Base-by-base conservation (phyloP, 2,329 filamentous ascomycete species). In the Alternaria solani region DNA sequence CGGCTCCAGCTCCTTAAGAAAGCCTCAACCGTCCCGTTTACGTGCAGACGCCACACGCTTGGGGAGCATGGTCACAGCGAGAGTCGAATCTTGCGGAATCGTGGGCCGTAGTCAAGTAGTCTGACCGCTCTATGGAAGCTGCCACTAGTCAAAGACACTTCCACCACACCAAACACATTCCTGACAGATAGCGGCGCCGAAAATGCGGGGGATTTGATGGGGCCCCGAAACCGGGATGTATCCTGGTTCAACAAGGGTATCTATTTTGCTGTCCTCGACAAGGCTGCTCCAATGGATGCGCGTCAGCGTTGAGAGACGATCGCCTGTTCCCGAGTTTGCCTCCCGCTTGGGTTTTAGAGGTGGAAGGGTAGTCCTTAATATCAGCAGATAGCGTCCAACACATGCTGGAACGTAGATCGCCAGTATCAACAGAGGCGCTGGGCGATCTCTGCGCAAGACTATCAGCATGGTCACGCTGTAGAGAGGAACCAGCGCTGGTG, bases 141-240 rank as follows among this genome's bases (percentile, higher is more conserved):
- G 23, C 34, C 8, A 34, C 39, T 56, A 44, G 25, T 5, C n/a
- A 9, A n/a, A 26, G 18, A 12, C 26, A 26, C 28, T 9, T 5
- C 9, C 25, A 20, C 16, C 25, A 41, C 26, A 20, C 43, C 42
- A 30, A 23, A 20, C 5, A 26, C 12, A 28, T 39, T 39, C 53
- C 51, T 53, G 49, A 51, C 44, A 46, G 49, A 51, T 48, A 34
- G 49, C 52, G 48, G 52, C 49, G 9, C 23, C 28, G 39, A 36
- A 16, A 53, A 56, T 28, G 32, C 55, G 49, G 55, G 59, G 56
- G 41, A 51, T 43, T 47, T 57, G 57, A 55, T 60, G 59, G 54
- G 55, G 38, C n/a, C 56, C 18, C 47, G 18, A 46, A 47, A 53
- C 59, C 28, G 48, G 43, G 52, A 32, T 26, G 39, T 6, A 32